Evolutionary conservation across 2,329 filamentous ascomycete species (phyloP), one percentile per base, ranked within the genome.

Genomic region (Drechmeria coniospora): DNA sequence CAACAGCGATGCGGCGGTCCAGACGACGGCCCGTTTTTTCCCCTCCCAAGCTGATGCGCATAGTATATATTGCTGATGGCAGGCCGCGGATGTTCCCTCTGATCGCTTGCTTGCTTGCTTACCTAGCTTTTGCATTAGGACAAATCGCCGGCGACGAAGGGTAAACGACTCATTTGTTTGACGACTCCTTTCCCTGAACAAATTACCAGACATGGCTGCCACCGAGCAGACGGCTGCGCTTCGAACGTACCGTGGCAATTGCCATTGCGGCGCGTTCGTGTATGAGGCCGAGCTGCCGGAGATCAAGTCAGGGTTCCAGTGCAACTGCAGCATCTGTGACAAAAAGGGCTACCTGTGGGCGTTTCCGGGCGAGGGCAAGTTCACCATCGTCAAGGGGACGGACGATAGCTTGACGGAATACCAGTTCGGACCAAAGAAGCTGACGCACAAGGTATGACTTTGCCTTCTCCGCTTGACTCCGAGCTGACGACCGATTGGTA

Each of bases 301-400:
- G 43, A 59, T 79, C 34, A 68, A 66, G 40, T 47, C 57, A 4
- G 61, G 59, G 5, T 44, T 50, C 4, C 58, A 67, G 41, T 78
- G 77, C 51, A 74, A 75, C 48, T 81, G 78, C 53, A 78, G 71
- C 50, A 67, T 77, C 36, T 77, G 76, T 45, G 40, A 36, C 39
- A 65, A 57, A 38, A 65, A 63, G 42, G 59, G 49, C 11, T 58
- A 59, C 23, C 42, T 62, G 21, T 62, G 49, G 43, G 25, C 50
- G 13, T 43, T 53, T 19, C 43, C 49, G 6, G 39, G 42, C 4
- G 35, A 37, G 1, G 41, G 46, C 20, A 33, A 45, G 23, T 47
- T 67, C 30, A 54, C 40, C n/a, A 42, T 67, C 29, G 47, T 66
- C 41, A 63, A 63, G 41, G 66, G 65, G 19, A 44, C 41, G 34